phyloP scores from a whole-genome alignment of 345 rosid genomes.

The Syzygium aromaticum region DNA sequence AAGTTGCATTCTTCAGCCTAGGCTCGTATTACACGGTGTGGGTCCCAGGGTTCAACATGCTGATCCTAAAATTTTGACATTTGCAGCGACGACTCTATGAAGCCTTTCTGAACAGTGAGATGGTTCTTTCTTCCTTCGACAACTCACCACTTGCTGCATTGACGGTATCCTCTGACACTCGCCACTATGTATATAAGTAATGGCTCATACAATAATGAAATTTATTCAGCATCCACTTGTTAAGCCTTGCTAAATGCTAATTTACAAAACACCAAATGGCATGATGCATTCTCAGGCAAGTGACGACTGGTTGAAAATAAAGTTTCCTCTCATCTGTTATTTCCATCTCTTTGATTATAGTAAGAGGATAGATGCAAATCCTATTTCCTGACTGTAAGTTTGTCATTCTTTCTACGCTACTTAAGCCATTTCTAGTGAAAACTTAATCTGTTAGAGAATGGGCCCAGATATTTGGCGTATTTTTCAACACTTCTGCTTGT shows the following conservation, averaged over 20 bases:
- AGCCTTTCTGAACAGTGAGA: conserved; percentile 84
- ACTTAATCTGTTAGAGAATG: background rate
- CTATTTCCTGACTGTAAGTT: background rate
- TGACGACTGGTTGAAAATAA: background rate
- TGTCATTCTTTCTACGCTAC: background rate
- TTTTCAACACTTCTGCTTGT: background rate
- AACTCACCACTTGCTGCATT: conserved; percentile 97
- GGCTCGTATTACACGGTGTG: background rate
- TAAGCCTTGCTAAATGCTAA: background rate
- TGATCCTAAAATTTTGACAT: background rate
- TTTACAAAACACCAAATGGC: background rate
- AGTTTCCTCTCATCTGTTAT: background rate
- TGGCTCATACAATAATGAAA: background rate
- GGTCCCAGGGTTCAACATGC: background rate
- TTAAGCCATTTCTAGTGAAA: background rate
- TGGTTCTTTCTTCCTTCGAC: conserved; percentile 92
- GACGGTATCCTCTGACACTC: conserved; percentile 41
- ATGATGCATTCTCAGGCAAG: background rate
- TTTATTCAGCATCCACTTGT: background rate
- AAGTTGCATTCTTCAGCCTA: background rate
- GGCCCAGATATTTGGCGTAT: background rate
- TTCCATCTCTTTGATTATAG: background rate
- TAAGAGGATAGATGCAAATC: background rate
- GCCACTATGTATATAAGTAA: background rate
- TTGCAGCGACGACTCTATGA: conserved; percentile 77